Conservation (phyloP, 2,329 filamentous ascomycete genomes). For the Fusarium papillatum region DNA sequence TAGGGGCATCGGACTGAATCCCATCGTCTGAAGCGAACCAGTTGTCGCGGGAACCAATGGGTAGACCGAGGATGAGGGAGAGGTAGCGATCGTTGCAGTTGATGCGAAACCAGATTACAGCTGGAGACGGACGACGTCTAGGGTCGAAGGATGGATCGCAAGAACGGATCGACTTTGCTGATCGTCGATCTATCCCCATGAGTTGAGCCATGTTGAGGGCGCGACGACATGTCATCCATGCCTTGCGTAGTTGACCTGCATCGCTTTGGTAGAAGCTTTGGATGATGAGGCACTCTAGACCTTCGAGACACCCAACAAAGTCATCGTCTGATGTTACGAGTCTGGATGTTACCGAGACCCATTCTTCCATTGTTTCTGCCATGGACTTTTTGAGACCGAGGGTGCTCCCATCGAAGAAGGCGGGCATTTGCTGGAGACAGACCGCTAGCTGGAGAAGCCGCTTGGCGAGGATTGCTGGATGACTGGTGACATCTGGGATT, state of each 20-base stretch:
- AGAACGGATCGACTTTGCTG: slow-evolving; percentile 51
- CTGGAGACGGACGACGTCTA: slow-evolving; percentile 39
- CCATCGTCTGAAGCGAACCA: slow-evolving; percentile 50
- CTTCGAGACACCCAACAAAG: slow-evolving; percentile 64
- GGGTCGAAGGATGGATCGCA: slow-evolving; percentile 51
- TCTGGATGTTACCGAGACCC: slow-evolving; percentile 49
- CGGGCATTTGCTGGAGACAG: slow-evolving; percentile 61
- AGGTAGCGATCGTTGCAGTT: slow-evolving; percentile 64
- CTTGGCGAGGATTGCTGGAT: slow-evolving; percentile 63
- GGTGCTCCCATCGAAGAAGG: slow-evolving; percentile 42
- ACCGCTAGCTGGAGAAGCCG: slow-evolving; percentile 60
- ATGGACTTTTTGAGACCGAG: slow-evolving; percentile 40
- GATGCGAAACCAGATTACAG: slow-evolving; percentile 62
- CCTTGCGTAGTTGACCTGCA: slow-evolving; percentile 65
- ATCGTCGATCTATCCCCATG: slow-evolving; percentile 60
- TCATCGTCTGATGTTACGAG: slow-evolving; percentile 65
- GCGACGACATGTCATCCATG: slow-evolving; percentile 66
- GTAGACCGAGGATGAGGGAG: slow-evolving; percentile 64
- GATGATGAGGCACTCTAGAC: slow-evolving; percentile 65
- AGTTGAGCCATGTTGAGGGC: slow-evolving; percentile 65
- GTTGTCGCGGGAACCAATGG: slow-evolving; percentile 57
- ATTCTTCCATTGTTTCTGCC: slow-evolving; percentile 41
- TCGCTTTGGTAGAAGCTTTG: slow-evolving; percentile 65
- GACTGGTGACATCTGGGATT: slow-evolving; percentile 55
- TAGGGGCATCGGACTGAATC: slow-evolving; percentile 49